A percentile compares a stretch with the other conserved stretches of the same genome.
Evolutionary conservation across 192 early-diverging fungal genomes (phyloP).

Genomic region (Entrophospora sp.): DNA sequence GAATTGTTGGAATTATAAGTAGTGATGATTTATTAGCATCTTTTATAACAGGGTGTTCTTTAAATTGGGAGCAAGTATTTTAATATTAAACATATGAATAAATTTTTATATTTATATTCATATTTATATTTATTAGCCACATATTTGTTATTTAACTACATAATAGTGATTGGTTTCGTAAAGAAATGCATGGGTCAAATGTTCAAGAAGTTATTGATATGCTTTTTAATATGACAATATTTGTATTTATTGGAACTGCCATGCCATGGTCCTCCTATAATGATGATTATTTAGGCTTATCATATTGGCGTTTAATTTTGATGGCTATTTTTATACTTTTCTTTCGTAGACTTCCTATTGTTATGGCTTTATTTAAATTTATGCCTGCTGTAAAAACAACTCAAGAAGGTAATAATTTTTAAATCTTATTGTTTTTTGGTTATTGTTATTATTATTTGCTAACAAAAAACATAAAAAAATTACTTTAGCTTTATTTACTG

Average conservation of each 20-base stretch:
- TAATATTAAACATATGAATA: not conserved
- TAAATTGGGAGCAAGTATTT: conserved; percentile 60
- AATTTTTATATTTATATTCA: not conserved
- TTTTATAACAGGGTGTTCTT: conserved; percentile 60
- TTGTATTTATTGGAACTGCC: conserved; percentile 74
- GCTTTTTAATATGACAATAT: conserved; percentile 74
- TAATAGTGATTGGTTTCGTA: conserved; percentile 68
- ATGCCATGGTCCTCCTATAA: conserved; percentile 65
- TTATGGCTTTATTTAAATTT: conserved; percentile 46
- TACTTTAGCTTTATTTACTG: conserved; percentile 48
- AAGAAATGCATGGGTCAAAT: conserved; percentile 63
- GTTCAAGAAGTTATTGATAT: conserved; percentile 80
- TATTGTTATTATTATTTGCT: not conserved
- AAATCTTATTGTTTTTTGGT: not conserved
- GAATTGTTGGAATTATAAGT: conserved; percentile 52
- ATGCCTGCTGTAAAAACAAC: conserved; percentile 58
- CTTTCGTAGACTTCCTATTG: conserved; percentile 60
- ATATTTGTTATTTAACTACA: not conserved
- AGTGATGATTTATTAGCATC: conserved; percentile 58
- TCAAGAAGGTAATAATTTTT: conserved; percentile 44
- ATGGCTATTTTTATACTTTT: conserved; percentile 50
- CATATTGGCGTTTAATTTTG: conserved; percentile 55
- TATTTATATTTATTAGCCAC: not conserved
- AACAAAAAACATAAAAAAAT: not conserved
- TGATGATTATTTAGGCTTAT: conserved; percentile 33